Evolutionary conservation across 352 stramenopile genomes (phyloP).

Genomic region (Phytophthora sp.): DNA sequence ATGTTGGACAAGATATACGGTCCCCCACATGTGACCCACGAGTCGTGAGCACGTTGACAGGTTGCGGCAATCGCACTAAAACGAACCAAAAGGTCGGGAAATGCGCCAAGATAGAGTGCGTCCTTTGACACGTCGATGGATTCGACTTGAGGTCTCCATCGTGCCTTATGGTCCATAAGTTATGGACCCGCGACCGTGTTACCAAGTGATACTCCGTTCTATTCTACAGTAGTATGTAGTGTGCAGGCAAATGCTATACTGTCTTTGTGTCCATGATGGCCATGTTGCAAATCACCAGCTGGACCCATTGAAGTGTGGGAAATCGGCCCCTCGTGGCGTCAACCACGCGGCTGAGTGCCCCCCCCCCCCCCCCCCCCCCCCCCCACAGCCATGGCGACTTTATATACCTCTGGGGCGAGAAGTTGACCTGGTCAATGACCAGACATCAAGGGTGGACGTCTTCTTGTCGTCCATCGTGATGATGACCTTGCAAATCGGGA

Average conservation of each 20-base stretch:
- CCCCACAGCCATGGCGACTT: too few relatives aligned
- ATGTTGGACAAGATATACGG: constrained; percentile 31
- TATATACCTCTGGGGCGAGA: too few relatives aligned
- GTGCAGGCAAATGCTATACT: too few relatives aligned
- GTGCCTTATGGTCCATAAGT: too few relatives aligned
- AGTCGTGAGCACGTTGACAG: constrained; percentile 1
- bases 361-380: too few relatives aligned
- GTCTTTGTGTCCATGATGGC: background rate
- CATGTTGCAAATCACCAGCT: constrained; percentile 31
- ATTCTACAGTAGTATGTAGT: too few relatives aligned
- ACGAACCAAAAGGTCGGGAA: constrained; percentile 15
- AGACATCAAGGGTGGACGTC: constrained; percentile 25
- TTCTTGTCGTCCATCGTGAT: constrained; percentile 32
- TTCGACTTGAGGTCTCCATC: constrained; percentile 12
- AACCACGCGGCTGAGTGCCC: constrained; percentile 3
- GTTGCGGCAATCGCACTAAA: constrained; percentile 27
- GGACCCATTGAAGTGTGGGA: constrained; percentile 21
- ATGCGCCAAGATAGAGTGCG: too few relatives aligned
- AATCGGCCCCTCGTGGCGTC: constrained; percentile 6
- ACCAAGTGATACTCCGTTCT: too few relatives aligned
- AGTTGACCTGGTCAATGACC: too few relatives aligned
- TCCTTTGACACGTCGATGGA: too few relatives aligned
- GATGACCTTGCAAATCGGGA: constrained; percentile 25
- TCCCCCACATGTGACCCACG: too few relatives aligned
- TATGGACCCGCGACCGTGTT: too few relatives aligned